A percentile compares a stretch with the other conserved stretches of the same genome.
These are phyloP conservation scores for Spinacia oleracea DNA, from an alignment of 179 eudicot species.

Conservation along the genomic window DNA sequence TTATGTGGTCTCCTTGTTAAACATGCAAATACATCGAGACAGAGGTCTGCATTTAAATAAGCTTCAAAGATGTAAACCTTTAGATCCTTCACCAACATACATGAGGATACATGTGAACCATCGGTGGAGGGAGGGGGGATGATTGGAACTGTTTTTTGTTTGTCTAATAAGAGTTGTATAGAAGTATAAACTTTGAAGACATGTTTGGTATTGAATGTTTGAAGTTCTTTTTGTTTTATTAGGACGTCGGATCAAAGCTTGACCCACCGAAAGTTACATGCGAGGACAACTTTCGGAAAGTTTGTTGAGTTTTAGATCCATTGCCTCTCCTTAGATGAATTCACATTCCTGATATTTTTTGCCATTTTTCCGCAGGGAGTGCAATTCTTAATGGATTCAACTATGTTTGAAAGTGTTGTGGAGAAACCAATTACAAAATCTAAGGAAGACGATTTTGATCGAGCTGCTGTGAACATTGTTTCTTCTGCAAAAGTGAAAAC, in stretches of 20 bases:
- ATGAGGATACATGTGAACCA: neutral
- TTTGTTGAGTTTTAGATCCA: conserved; percentile 28
- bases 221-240: conserved; percentile 9
- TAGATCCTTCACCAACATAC: neutral
- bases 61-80: neutral
- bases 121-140: too few species aligned
- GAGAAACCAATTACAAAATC: conserved; percentile 40
- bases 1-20: neutral
- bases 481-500: conserved; percentile 47
- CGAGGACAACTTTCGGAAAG: conserved; percentile 59
- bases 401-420: conserved; percentile 29
- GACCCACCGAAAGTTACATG: conserved; percentile 43
- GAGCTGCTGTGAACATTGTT: conserved; percentile 34
- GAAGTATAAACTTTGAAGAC: neutral
- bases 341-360: conserved; percentile 29
- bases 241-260: conserved; percentile 58
- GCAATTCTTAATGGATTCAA: conserved; percentile 58
- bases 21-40: neutral
- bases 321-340: neutral
- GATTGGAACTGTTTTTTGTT: neutral
- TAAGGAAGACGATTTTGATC: conserved; percentile 31
- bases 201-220: neutral
- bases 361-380: conserved; percentile 57
- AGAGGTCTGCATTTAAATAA: neutral
- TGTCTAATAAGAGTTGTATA: neutral